A percentile compares a stretch with the other conserved stretches of the same genome.
phyloP scores from a whole-genome alignment of 2,329 filamentous ascomycete genomes.

The Cladosporium phlei region DNA sequence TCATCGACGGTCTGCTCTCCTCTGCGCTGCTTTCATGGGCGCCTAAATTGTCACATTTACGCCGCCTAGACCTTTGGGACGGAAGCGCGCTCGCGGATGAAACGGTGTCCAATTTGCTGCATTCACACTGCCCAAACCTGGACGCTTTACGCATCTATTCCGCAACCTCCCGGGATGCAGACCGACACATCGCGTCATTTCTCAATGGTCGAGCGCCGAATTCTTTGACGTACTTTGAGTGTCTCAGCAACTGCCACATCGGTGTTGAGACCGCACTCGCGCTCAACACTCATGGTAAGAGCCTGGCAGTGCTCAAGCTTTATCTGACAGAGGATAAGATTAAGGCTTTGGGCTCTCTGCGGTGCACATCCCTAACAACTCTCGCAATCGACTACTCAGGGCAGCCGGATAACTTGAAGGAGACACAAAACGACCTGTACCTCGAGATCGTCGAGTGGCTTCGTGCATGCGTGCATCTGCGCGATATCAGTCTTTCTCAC shows the following conservation, averaged over 20 bases:
- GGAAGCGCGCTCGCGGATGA: conserved; percentile 55
- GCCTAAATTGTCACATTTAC: conserved; percentile 54
- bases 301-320: conserved; percentile 52
- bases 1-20: conserved; percentile 46
- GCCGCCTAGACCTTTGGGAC: conserved; percentile 56
- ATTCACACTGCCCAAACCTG: conserved; percentile 57
- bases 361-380: conserved; percentile 47
- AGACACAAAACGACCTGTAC: conserved; percentile 50
- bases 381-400: conserved; percentile 47
- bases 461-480: conserved; percentile 48
- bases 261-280: conserved; percentile 52
- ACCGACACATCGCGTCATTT: conserved; percentile 56
- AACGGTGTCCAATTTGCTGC: conserved; percentile 50
- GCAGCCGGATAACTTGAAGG: conserved; percentile 44
- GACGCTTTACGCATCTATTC: conserved; percentile 55
- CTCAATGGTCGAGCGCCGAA: conserved; percentile 53
- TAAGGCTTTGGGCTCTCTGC: conserved; percentile 46
- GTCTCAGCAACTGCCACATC: conserved; percentile 53
- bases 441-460: conserved; percentile 52
- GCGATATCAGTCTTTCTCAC: conserved; percentile 46
- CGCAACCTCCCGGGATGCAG: conserved; percentile 45
- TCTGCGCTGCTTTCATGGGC: conserved; percentile 55
- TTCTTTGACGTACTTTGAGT: conserved; percentile 55
- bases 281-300: conserved; percentile 49
- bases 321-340: conserved; percentile 47